Conservation (phyloP, 2,329 filamentous ascomycete genomes). For the Aspergillus novoparasiticus region DNA sequence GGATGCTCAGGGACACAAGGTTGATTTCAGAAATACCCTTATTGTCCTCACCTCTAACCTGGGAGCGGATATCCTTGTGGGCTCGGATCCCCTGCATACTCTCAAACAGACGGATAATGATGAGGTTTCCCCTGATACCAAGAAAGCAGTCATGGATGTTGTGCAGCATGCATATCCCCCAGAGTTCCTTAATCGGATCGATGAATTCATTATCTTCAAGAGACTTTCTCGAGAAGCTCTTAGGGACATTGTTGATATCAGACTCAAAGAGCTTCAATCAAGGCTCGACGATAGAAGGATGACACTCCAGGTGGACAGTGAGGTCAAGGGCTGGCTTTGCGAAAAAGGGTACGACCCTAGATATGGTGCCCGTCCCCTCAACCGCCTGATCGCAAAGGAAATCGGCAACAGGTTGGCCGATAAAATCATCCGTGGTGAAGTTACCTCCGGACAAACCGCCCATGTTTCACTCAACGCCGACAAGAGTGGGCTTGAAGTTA, state of each 20-base stretch:
- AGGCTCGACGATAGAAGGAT: constrained; percentile 86
- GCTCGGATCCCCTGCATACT: constrained; percentile 66
- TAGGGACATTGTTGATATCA: constrained; percentile 90
- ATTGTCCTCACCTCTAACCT: constrained; percentile 96
- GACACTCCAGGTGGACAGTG: constrained; percentile 67
- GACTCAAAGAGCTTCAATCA: constrained; percentile 78
- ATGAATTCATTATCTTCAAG: constrained; percentile 96
- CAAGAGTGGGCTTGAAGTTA: constrained; percentile 60
- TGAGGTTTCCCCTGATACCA: constrained; percentile 72
- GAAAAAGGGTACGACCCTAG: constrained; percentile 87
- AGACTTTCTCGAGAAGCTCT: constrained; percentile 76
- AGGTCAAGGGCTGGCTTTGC: constrained; percentile 83
- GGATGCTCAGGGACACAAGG: constrained; percentile 91
- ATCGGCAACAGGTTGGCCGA: constrained; percentile 88
- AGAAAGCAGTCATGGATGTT: constrained; percentile 83
- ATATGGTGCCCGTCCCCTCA: constrained; percentile 88
- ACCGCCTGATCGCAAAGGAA: constrained; percentile 85
- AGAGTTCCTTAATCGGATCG: constrained; percentile 94
- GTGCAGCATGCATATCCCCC: constrained; percentile 76
- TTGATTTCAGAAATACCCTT: constrained; percentile 95
- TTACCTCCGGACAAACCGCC: constrained; percentile 75
- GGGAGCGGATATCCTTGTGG: constrained; percentile 87
- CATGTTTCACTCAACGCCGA: constrained; percentile 69
- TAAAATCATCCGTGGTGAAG: constrained; percentile 82
- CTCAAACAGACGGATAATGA: constrained; percentile 65